Base-by-base conservation (phyloP, 306 rosid species). In the Dicorynia guianensis region DNA sequence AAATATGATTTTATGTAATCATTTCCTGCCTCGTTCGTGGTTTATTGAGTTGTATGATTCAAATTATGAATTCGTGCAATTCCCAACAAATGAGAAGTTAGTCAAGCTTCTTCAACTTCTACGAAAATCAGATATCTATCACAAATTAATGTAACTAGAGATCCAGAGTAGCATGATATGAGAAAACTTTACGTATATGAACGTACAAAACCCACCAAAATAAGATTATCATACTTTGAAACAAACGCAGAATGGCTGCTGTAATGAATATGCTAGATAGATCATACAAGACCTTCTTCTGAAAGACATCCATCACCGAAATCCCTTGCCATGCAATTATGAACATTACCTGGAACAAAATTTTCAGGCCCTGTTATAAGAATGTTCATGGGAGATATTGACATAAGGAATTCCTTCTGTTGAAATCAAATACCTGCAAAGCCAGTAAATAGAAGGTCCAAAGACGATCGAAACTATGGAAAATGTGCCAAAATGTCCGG, bases 191-290 rank as follows among this genome's bases (percentile, higher is more conserved):
- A 25, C 30, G 2, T 25, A 25, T 68, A 50, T 58, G 19, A 35
- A 18, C 53, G 57, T 55, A 40, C 35, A 78, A 54, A 78, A 8
- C 55, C 7, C 76, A 73, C 76, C 60, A 36, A 69, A 50, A 74
- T 63, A 53, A 82, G 72, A 61, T 42, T 19, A 74, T 47, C 88
- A 42, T 95, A 95, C 99, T 89, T 75, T 95, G 99, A 78, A 95
- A 91, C 19, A 95, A 67, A 39, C 99, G 99, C 46, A 95, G 89
- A 79, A 92, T 2, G 20, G 99, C 97, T 63, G 99, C 97, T 17
- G 99, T 92, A 84, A 95, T 92, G 91, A 95, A 95, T 83, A 95
- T 84, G 77, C 97, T 95, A 17, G 99, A 90, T 61, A 92, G 80
- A 5, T 83, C 43, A 70, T 84, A 81, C n/a, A 95, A 67, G 78